Conservation (phyloP, 2,329 filamentous ascomycete genomes). For the Aureobasidium lini region DNA sequence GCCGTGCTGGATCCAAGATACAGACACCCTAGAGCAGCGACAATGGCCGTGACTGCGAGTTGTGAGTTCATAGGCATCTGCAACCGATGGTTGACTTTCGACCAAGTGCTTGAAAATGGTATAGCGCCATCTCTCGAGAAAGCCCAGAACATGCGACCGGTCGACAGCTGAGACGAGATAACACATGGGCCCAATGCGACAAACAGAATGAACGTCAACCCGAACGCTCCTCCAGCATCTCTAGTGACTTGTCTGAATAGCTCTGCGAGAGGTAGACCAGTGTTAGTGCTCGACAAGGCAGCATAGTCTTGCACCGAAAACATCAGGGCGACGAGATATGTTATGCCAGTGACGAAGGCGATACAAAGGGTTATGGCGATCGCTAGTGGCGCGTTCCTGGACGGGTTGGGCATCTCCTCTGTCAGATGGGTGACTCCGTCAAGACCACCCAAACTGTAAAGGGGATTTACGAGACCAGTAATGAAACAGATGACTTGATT, state of each 20-base stretch:
- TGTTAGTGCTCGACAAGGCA: conserved; percentile 18
- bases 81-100: conserved; percentile 2
- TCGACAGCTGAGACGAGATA: conserved; percentile 31
- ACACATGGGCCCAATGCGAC: conserved; percentile 38
- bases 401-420: conserved; percentile 48
- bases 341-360: conserved; percentile 41
- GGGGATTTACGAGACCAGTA: conserved; percentile 49
- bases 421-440: conserved; percentile 53
- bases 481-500: conserved; percentile 50
- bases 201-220: conserved; percentile 36
- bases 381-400: conserved; percentile 43
- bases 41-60: conserved; percentile 13
- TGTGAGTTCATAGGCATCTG: conserved; percentile 17
- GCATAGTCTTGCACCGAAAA: conserved; percentile 47
- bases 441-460: conserved; percentile 50
- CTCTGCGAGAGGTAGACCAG: conserved; percentile 39
- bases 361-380: conserved; percentile 48
- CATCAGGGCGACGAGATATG: conserved; percentile 47
- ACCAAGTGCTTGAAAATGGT: conserved; percentile 12
- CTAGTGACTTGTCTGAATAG: conserved; percentile 40
- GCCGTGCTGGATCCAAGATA: conserved; percentile 15
- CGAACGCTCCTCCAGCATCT: conserved; percentile 36
- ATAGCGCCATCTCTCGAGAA: conserved; percentile 37
- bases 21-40: conserved; percentile 16
- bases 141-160: conserved; percentile 34